Evolutionary conservation across 2,329 filamentous ascomycete genomes (phyloP).

Genomic region (Claviceps sp.): DNA sequence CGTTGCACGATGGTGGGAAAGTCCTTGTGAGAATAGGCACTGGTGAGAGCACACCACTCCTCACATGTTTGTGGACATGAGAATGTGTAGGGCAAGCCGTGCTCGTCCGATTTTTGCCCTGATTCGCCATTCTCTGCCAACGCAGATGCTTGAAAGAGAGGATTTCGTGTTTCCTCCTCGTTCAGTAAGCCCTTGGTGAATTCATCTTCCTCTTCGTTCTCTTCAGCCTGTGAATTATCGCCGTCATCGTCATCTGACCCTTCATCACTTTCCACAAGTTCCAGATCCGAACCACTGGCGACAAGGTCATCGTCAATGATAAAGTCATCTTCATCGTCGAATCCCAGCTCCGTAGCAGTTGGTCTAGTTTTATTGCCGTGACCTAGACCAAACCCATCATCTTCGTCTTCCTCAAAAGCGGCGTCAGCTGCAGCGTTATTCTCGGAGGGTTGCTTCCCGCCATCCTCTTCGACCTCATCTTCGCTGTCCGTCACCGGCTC

Average conservation of each 20-base stretch:
- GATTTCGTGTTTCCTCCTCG: slow-evolving; percentile 40
- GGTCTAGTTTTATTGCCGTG: slow-evolving; percentile 42
- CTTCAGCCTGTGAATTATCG: slow-evolving; percentile 19
- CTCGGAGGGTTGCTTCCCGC: slow-evolving; percentile 22
- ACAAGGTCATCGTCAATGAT: slow-evolving; percentile 79
- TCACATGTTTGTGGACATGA: slow-evolving; percentile 67
- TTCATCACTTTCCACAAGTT: slow-evolving; percentile 39
- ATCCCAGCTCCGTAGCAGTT: slow-evolving; percentile 50
- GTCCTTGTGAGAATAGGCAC: slow-evolving; percentile 47
- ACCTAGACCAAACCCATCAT: slow-evolving; percentile 47
- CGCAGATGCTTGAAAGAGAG: slow-evolving; percentile 31
- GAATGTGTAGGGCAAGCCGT: slow-evolving; percentile 68
- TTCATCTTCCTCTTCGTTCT: slow-evolving; percentile 45
- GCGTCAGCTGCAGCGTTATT: slow-evolving; percentile 18
- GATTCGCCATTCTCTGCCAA: slow-evolving; percentile 26
- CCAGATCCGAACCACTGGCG: slow-evolving; percentile 63
- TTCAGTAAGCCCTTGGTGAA: slow-evolving; percentile 57
- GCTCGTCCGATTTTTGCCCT: slow-evolving; percentile 29
- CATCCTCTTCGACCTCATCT: slow-evolving; percentile 32
- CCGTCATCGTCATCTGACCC: slow-evolving; percentile 36
- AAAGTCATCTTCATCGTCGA: slow-evolving; percentile 93
- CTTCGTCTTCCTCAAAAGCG: slow-evolving; percentile 28
- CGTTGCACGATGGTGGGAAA: slow-evolving; percentile 72
- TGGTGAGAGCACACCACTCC: slow-evolving; percentile 56
- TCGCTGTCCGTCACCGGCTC: slow-evolving; percentile 58